These are phyloP conservation scores for Fragilaria radians DNA, from an alignment of 108 stramenopile species.

Conservation along the genomic window DNA sequence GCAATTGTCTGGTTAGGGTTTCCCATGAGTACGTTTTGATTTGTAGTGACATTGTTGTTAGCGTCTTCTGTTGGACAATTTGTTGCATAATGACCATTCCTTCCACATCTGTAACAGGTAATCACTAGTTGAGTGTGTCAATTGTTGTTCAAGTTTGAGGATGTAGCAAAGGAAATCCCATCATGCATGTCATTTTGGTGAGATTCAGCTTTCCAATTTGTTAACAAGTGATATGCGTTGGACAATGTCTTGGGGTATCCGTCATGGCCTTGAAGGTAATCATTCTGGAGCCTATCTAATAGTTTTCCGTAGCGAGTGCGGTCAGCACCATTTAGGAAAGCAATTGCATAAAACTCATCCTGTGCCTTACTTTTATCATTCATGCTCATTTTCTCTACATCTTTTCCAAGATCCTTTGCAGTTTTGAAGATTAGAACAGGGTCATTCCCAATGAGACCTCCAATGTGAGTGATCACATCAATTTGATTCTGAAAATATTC, in stretches of 20 bases:
- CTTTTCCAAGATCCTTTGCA: not conserved
- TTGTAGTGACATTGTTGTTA: not conserved
- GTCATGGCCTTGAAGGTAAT: slow-evolving; percentile 11
- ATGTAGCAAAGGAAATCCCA: slow-evolving; percentile 1
- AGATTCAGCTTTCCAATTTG: slow-evolving; percentile 7
- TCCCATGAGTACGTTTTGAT: not conserved
- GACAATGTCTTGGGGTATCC: slow-evolving; percentile 20
- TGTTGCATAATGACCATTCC: slow-evolving; percentile 1
- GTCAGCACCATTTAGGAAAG: slow-evolving; percentile 15
- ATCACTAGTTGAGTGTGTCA: not conserved
- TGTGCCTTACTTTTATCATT: not conserved
- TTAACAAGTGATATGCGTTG: slow-evolving; percentile 14
- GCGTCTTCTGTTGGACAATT: slow-evolving; percentile 1
- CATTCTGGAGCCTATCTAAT: slow-evolving; percentile 12
- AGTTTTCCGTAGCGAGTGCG: slow-evolving; percentile 10
- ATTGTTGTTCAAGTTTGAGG: not conserved
- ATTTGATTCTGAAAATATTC: slow-evolving; percentile 11
- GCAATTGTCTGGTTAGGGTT: not conserved
- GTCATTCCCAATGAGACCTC: not conserved
- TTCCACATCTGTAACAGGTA: not conserved
- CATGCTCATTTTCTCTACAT: not conserved
- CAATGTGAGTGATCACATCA: slow-evolving; percentile 5
- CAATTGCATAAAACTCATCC: slow-evolving; percentile 7
- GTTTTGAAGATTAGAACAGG: not conserved
- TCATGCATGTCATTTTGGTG: not conserved